phyloP scores from a whole-genome alignment of 441 rosid species.

The Syzygium syzygioides region DNA sequence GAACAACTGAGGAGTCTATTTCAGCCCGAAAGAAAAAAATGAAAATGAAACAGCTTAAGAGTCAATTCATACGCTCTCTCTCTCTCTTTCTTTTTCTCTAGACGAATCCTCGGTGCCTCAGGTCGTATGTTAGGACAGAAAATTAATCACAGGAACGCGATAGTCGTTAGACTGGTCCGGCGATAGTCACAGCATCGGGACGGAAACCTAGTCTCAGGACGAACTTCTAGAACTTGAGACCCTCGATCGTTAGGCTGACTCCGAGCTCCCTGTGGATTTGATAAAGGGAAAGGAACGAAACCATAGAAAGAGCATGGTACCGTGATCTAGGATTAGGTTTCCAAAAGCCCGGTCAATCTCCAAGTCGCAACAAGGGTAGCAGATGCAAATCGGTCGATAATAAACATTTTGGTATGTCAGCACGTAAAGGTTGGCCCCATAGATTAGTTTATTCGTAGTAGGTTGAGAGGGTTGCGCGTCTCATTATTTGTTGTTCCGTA shows the following conservation, averaged over 20 bases:
- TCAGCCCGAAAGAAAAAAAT: neutral
- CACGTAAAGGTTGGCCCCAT: neutral
- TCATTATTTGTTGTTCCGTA: neutral
- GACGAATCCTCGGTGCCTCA: neutral
- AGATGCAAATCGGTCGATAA: neutral
- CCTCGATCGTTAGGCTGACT: neutral
- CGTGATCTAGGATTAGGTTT: neutral
- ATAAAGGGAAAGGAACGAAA: neutral
- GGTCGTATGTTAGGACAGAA: neutral
- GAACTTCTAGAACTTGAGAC: neutral
- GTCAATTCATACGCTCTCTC: neutral
- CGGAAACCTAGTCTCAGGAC: neutral
- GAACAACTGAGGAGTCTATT: neutral
- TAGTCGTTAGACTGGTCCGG: neutral
- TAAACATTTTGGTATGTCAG: neutral
- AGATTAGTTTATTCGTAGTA: neutral
- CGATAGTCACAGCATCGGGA: neutral
- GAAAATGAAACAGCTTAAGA: neutral
- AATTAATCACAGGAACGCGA: neutral
- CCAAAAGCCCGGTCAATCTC: neutral
- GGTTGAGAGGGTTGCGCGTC: neutral
- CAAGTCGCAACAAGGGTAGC: neutral
- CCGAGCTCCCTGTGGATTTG: neutral
- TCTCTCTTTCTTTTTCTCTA: neutral
- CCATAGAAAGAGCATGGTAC: neutral